Base-by-base conservation (phyloP, 2,329 filamentous ascomycete species). In the Scedosporium minutisporum region DNA sequence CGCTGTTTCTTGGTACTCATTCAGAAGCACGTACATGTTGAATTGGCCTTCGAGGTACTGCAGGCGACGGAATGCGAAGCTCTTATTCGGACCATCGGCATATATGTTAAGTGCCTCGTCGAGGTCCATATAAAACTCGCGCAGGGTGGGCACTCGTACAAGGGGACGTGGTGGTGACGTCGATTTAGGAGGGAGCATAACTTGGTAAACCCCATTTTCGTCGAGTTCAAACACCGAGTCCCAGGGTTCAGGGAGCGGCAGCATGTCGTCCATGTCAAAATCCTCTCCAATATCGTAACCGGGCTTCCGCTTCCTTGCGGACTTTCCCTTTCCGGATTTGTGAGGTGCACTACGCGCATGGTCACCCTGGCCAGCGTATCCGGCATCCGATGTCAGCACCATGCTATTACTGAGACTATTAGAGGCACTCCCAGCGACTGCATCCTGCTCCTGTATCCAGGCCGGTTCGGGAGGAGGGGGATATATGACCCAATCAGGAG, bases 11-110 rank as follows among this genome's bases (percentile, higher is more conserved):
- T 97, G 93, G 68, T 97, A 97, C 74, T 97, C 95, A 72, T 99
- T 97, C 64, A 97, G 79, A 33, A 99, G 83, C 23, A 87, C 85
- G 72, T 99, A 97, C 23, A 99, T 82, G 72, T 97, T 96, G 77
- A 96, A 99, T 72, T 97, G 97, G 64, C 92, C 93, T 77, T 99
- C 95, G 7, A 99, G 79, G 72, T 97, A 99, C 69, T 96, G 93
- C 58, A 99, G 81, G 10, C 96, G 87, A 62, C 93, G 88, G 74
- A 96, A 99, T 1, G 95, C 93, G 74, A 97, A 97, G 70, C 92
- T 97, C 77, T 99, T 99, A 74, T 88, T 93, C 0, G 95, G 95
- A 0, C 95, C 95, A 63, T 99, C 93, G 0, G 93, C 96, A 0
- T 93, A 96, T n/a, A 96, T 86, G 64, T 88, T 87, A 61, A 96